A percentile compares a stretch with the other conserved stretches of the same genome.
These are phyloP conservation scores for Pouteria campechiana DNA, from an alignment of 179 eudicot species.

Conservation along the genomic window DNA sequence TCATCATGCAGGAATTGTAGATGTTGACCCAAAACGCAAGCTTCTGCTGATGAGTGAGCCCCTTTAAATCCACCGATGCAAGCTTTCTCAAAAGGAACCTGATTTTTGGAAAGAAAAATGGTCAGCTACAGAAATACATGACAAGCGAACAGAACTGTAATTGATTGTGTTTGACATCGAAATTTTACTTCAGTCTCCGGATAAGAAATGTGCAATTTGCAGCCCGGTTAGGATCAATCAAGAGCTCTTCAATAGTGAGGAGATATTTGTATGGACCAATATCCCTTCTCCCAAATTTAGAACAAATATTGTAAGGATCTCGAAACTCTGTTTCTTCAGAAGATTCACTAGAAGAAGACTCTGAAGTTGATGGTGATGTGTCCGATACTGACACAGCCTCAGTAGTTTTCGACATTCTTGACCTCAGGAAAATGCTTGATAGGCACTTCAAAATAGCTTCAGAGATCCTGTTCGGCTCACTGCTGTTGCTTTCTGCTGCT, in stretches of 20 bases:
- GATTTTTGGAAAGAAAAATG: neutral
- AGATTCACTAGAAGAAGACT: constrained; percentile 9
- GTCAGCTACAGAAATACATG: neutral
- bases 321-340: constrained; percentile 17
- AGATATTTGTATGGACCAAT: constrained; percentile 58
- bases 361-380: constrained; percentile 20
- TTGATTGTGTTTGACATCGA: neutral
- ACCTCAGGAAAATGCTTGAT: constrained; percentile 49
- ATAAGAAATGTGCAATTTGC: constrained; percentile 43
- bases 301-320: constrained; percentile 51
- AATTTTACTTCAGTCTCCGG: constrained; percentile 51
- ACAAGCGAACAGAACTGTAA: neutral
- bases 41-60: constrained; percentile 78
- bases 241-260: constrained; percentile 41
- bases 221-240: constrained; percentile 46
- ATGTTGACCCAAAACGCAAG: constrained; percentile 95
- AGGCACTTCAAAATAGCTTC: constrained; percentile 66
- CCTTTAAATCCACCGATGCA: constrained; percentile 45
- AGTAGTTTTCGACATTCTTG: constrained; percentile 30
- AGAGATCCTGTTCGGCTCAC: constrained; percentile 74
- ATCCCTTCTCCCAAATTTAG: constrained; percentile 39
- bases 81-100: constrained; percentile 70
- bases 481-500: constrained; percentile 24
- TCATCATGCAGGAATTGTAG: constrained; percentile 91
- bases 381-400: constrained; percentile 20